These are phyloP conservation scores for Xylariaceae sp. DNA, from an alignment of 2,329 filamentous ascomycete species.

Conservation along the genomic window DNA sequence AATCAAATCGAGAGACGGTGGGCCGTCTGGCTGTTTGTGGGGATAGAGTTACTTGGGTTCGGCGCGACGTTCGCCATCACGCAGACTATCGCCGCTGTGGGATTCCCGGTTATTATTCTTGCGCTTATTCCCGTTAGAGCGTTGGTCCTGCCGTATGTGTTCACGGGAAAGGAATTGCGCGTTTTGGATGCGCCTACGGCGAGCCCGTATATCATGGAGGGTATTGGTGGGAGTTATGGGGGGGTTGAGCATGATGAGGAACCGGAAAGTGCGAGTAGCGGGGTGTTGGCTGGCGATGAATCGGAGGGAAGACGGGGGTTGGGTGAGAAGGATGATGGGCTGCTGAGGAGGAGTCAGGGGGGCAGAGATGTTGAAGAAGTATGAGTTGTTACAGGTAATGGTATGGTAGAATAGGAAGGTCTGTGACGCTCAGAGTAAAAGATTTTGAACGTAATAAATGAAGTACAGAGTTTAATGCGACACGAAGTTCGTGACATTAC, in stretches of 20 bases:
- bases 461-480: too few species aligned
- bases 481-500: too few species aligned
- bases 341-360: slow-evolving; percentile 25
- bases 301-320: slow-evolving; percentile 29
- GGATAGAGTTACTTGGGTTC: slow-evolving; percentile 65
- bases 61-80: slow-evolving; percentile 79
- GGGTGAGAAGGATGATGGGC: slow-evolving; percentile 1
- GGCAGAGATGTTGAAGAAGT: background rate
- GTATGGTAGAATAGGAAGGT: too few species aligned
- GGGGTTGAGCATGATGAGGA: slow-evolving; percentile 21
- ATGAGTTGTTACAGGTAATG: too few species aligned
- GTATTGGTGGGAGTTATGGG: slow-evolving; percentile 62
- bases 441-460: too few species aligned
- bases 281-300: slow-evolving; percentile 22
- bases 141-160: slow-evolving; percentile 58
- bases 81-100: slow-evolving; percentile 77
- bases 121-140: slow-evolving; percentile 64
- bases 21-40: slow-evolving; percentile 70
- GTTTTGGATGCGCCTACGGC: slow-evolving; percentile 71
- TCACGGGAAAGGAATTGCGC: slow-evolving; percentile 56
- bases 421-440: too few species aligned
- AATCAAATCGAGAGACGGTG: slow-evolving; percentile 54
- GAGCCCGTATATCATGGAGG: slow-evolving; percentile 72
- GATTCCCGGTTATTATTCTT: slow-evolving; percentile 73
- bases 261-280: slow-evolving; percentile 4